These are phyloP conservation scores for Mucor plumbeus DNA, from an alignment of 371 early-diverging fungal species.

Conservation along the genomic window DNA sequence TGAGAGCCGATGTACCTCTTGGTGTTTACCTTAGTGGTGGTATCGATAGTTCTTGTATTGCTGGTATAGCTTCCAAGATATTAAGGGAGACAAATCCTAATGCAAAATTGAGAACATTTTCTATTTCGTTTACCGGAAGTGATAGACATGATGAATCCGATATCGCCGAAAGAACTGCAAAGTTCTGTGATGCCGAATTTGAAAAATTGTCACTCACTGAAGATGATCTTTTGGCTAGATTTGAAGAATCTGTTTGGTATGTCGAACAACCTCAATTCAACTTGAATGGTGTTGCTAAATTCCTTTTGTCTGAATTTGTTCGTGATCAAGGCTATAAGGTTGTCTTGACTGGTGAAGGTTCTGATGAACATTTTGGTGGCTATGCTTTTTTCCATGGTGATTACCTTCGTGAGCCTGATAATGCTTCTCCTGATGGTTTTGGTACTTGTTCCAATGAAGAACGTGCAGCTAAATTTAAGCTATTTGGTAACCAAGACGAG, in stretches of 20 bases:
- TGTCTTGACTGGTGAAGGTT: conserved; percentile 69
- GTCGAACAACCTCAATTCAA: conserved; percentile 25
- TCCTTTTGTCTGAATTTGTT: conserved; percentile 23
- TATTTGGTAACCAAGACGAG: background rate
- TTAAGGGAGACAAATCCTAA: conserved; percentile 27
- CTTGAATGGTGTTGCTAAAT: conserved; percentile 3
- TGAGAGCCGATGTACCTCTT: conserved; percentile 31
- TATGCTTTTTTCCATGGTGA: conserved; percentile 59
- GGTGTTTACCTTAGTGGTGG: conserved; percentile 35
- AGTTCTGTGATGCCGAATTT: conserved; percentile 21
- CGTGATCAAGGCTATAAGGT: conserved; percentile 48
- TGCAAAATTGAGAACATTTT: conserved; percentile 25
- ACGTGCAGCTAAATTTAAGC: background rate
- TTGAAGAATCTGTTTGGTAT: conserved; percentile 33
- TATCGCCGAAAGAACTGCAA: conserved; percentile 23
- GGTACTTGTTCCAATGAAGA: conserved; percentile 13
- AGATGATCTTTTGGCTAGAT: conserved; percentile 9
- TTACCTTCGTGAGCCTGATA: conserved; percentile 29
- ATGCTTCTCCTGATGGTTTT: conserved; percentile 25
- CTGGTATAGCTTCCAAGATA: conserved; percentile 9
- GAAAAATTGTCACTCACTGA: conserved; percentile 22
- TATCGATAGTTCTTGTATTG: conserved; percentile 29
- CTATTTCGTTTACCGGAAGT: conserved; percentile 24
- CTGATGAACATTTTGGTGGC: conserved; percentile 59
- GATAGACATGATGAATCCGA: conserved; percentile 25